phyloP scores from a whole-genome alignment of 1,139 yeast species.

The Magnusiomyces tetraspermus region DNA sequence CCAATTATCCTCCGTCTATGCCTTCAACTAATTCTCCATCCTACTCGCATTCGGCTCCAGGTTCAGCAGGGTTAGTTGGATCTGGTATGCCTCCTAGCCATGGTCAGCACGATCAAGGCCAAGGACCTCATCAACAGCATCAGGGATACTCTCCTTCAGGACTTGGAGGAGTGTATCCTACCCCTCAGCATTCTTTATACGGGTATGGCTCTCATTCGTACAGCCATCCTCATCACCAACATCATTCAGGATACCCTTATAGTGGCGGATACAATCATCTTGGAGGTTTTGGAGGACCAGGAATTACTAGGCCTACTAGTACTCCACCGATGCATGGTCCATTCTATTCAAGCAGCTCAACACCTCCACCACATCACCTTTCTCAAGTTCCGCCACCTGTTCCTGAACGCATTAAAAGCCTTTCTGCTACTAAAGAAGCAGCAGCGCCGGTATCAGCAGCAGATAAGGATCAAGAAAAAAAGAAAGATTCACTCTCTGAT shows the following conservation, averaged over 20 bases:
- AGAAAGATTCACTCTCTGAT: not conserved
- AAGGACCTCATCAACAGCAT: not conserved
- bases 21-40: slow-evolving; percentile 1
- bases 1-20: not conserved
- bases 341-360: not conserved
- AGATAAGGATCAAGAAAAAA: not conserved
- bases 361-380: not conserved
- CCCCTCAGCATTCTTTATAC: too few species aligned
- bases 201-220: too few species aligned
- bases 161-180: not conserved
- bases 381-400: not conserved
- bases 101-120: not conserved
- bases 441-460: not conserved
- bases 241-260: not conserved
- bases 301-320: not conserved
- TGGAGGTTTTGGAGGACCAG: not conserved
- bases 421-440: not conserved
- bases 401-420: not conserved
- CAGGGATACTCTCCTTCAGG: not conserved
- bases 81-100: too few species aligned
- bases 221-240: not conserved
- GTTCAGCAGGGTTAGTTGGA: not conserved
- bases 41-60: slow-evolving; percentile 1
- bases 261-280: not conserved
- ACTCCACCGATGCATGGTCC: not conserved